Evolutionary conservation across 495 filamentous ascomycete species (phyloP).

Genomic region (Hypoxylon perforatum): DNA sequence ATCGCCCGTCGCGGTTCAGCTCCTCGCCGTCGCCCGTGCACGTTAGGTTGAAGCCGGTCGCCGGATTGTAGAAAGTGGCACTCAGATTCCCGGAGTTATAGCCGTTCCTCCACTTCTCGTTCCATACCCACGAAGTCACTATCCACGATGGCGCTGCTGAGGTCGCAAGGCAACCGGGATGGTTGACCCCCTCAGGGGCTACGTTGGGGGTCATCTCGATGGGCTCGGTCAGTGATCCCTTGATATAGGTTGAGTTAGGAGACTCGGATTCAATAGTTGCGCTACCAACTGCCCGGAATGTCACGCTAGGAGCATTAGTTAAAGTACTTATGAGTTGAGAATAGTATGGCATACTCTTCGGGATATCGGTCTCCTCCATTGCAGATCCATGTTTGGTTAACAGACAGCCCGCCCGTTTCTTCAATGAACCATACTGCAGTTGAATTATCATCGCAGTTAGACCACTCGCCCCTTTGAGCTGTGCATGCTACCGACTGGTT

Average conservation of each 20-base stretch:
- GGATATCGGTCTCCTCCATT: conserved; percentile 24
- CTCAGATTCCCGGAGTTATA: conserved; percentile 29
- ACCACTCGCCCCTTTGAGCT: conserved; percentile 20
- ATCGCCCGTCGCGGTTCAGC: conserved; percentile 33
- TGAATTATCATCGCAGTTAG: conserved; percentile 15
- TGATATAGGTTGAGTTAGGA: conserved; percentile 15
- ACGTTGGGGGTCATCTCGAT: conserved; percentile 39
- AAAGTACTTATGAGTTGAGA: neutral
- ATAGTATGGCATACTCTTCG: conserved; percentile 7
- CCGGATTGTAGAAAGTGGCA: conserved; percentile 22
- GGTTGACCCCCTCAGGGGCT: conserved; percentile 36
- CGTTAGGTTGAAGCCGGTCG: conserved; percentile 26
- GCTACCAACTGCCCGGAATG: conserved; percentile 26
- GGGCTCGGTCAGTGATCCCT: conserved; percentile 31
- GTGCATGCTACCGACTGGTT: conserved; percentile 23
- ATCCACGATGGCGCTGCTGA: conserved; percentile 32
- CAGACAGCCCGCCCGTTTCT: conserved; percentile 13
- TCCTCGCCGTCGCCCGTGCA: conserved; percentile 36
- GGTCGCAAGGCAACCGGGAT: conserved; percentile 30
- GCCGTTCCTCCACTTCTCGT: conserved; percentile 25
- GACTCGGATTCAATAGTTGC: conserved; percentile 6
- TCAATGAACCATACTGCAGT: conserved; percentile 20
- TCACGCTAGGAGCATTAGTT: conserved; percentile 26
- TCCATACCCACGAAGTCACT: conserved; percentile 35
- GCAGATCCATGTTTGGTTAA: conserved; percentile 36